Evolutionary conservation across 257 asterid genomes (phyloP), one percentile per base, ranked within the genome.

Genomic region (Ilex aquifolium): DNA sequence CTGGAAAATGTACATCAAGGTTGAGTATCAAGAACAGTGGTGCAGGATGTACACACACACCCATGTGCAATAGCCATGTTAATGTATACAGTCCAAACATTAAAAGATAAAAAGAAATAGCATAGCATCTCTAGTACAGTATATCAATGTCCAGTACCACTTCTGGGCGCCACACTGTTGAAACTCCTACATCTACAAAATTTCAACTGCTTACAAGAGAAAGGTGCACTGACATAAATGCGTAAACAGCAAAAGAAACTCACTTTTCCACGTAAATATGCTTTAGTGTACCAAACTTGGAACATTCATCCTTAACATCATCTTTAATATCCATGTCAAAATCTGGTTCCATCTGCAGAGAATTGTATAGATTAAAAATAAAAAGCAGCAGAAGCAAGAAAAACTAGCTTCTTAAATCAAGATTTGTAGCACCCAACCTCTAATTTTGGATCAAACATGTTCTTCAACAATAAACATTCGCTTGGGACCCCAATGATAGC

Each of bases 281-380:
- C 77, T 78, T 84, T 67, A 86, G 56, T 13, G 55, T 58, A 63
- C 91, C 91, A 59, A 67, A 84, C 69, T 72, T 84, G 13, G 85
- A 74, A 59, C 91, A 84, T 75, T 84, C 87, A 6, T 71, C 83
- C 71, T 75, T 70, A 57, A 84, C 88, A 71, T 86, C 91, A 61
- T 84, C 91, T 72, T 84, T 86, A 67, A 86, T 84, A 71, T 86
- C 95, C 48, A 78, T 76, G 72, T 86, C 95, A 69, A 86, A 86
- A 63, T 84, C 84, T 46, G 87, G 82, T 64, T 78, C 91, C 12
- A 78, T 57, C 95, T 86, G 77, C 80, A 84, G 31, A 14, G 63
- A 32, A 63, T n/a, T 63, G 46, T 2, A 21, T 56, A 32, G 60
- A 30, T 57, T 48, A 65, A 44, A 30, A 21, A 61, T 39, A 62